phyloP scores from a whole-genome alignment of 768 basidiomycete species.

The Kwoniella bestiolae region DNA sequence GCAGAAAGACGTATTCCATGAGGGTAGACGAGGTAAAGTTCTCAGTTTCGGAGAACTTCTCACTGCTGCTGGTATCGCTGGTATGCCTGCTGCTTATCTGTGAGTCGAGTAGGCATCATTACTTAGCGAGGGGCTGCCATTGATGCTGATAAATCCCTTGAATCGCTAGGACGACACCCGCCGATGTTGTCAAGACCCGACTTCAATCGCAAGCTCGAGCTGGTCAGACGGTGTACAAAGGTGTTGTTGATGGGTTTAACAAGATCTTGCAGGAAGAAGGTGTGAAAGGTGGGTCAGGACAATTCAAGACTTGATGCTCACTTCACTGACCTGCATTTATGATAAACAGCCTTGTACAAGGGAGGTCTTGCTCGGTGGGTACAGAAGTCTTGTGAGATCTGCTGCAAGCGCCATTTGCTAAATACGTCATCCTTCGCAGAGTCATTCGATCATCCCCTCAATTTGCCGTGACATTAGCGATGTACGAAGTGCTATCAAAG shows the following conservation, averaged over 20 bases:
- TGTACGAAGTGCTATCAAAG: conserved; percentile 50
- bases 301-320: conserved; percentile 74
- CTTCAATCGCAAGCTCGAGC: conserved; percentile 89
- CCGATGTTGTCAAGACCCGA: conserved; percentile 97
- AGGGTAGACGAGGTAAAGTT: conserved; percentile 93
- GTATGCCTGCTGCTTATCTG: conserved; percentile 85
- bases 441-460: conserved; percentile 60
- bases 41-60: conserved; percentile 89
- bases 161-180: conserved; percentile 55
- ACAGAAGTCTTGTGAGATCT: not conserved
- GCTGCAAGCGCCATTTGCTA: not conserved
- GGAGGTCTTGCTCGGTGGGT: conserved; percentile 44
- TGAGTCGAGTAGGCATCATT: conserved; percentile 12
- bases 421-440: conserved; percentile 8
- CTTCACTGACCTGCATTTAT: conserved; percentile 76
- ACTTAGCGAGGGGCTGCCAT: not conserved
- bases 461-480: conserved; percentile 71
- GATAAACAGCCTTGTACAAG: conserved; percentile 67
- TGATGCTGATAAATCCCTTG: not conserved
- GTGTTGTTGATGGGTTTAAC: conserved; percentile 81
- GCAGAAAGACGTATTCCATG: conserved; percentile 91
- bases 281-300: conserved; percentile 63
- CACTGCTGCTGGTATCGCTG: conserved; percentile 69
- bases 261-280: conserved; percentile 76
- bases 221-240: conserved; percentile 90